phyloP scores from a whole-genome alignment of 768 basidiomycete species.

The Lentinula raphanica region DNA sequence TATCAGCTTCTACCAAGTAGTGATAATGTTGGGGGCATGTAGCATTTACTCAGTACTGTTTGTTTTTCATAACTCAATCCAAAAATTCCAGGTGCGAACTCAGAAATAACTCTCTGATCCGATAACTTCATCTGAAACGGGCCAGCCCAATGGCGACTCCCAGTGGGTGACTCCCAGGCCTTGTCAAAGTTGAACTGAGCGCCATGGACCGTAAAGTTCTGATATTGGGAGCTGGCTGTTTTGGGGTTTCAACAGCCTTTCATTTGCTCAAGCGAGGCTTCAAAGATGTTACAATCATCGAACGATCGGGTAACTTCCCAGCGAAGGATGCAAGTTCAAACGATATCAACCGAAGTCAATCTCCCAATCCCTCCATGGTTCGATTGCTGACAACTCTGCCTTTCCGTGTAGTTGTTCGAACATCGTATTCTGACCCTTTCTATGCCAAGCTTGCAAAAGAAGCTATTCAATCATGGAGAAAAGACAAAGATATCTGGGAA shows the following conservation, averaged over 20 bases:
- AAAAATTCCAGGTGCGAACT: too few relatives aligned
- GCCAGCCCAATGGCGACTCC: too few relatives aligned
- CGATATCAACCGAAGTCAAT: conserved; percentile 46
- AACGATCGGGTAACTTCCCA: conserved; percentile 5
- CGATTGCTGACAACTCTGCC: background rate
- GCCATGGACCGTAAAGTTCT: conserved; percentile 16
- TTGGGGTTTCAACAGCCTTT: conserved; percentile 60
- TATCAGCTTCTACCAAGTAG: too few relatives aligned
- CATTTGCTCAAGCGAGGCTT: conserved; percentile 51
- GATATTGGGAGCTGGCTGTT: conserved; percentile 33
- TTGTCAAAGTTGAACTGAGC: too few relatives aligned
- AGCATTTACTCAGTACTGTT: too few relatives aligned
- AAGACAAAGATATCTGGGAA: conserved; percentile 52
- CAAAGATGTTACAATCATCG: conserved; percentile 14
- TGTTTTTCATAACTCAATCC: too few relatives aligned
- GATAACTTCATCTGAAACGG: too few relatives aligned
- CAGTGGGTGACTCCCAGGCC: too few relatives aligned
- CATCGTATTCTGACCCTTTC: conserved; percentile 64
- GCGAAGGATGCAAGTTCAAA: conserved; percentile 27
- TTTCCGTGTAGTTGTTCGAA: conserved; percentile 57
- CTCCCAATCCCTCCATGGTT: background rate
- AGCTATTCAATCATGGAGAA: conserved; percentile 72
- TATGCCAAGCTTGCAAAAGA: conserved; percentile 70
- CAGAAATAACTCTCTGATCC: too few relatives aligned
- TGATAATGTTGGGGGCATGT: too few relatives aligned